Evolutionary conservation across 148 eudicot species (phyloP), one percentile per base, ranked within the genome.

Genomic region (Fagopyrum homotropicum): DNA sequence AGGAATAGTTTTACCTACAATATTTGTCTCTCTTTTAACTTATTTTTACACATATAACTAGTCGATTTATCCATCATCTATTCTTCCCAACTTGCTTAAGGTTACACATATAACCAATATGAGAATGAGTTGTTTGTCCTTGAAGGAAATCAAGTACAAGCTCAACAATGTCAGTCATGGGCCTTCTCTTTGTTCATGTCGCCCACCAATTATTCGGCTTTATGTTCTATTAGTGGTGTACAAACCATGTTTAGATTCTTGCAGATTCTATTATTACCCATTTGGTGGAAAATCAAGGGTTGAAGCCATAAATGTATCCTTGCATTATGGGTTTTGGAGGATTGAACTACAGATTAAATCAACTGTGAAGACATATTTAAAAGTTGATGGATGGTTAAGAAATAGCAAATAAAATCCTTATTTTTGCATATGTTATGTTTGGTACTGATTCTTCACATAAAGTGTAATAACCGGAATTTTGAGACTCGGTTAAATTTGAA

Each of bases 101-200:
- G 26, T 22, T 22, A 22, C 26, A 22, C 26, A 22, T 22, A 22
- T 22, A 22, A 22, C 26, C 26, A 22, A 0, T 30, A 7, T 40
- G 70, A 64, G 70, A 17, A 64, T 35, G 43, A 40, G 17, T 35
- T 64, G 70, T 30, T 30, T 45, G 70, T 64, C 46, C 14, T 45
- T 64, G 70, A 40, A 12, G 70, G 40, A 30, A 40, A 64, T 35
- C 70, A 64, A 64, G 70, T 17, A 45, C 40, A 64, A 64, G 16
- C 70, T 64, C 70, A n/a, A 64, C 70, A 64, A 64, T 11, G 1
- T 64, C 70, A 64, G 70, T 45, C 70, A n/a, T 64, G 70, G 7
- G 70, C 45, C 46, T 64, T 64, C 40, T 45, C 70, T 45, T 64
- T 64, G 70, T 40, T 64, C 70, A 64, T 35, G 70, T 64, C 70